Conservation (phyloP, 164 flowering plant species). For the Kalanchoe fedtschenkoi region DNA sequence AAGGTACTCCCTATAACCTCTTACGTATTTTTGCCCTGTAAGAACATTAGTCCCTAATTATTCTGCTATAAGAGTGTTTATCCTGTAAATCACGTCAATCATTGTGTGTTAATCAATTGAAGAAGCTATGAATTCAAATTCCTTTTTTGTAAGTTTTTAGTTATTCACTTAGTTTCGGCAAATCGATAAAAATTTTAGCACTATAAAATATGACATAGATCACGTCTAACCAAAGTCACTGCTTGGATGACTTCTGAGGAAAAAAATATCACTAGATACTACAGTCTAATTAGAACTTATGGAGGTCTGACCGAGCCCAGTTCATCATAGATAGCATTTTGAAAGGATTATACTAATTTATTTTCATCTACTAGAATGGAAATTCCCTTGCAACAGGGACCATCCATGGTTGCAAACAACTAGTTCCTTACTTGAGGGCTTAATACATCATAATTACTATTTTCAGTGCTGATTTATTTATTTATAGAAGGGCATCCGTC, state of each 20-base stretch:
- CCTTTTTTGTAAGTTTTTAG: too few species aligned
- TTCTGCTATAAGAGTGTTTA: background rate
- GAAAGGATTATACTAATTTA: background rate
- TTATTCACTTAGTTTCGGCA: too few species aligned
- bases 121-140: too few species aligned
- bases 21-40: too few species aligned
- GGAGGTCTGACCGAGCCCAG: background rate
- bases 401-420: background rate
- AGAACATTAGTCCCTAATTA: background rate
- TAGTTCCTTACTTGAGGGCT: background rate
- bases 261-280: background rate
- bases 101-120: too few species aligned
- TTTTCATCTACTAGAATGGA: background rate
- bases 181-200: too few species aligned
- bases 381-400: background rate
- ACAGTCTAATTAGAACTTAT: background rate
- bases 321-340: background rate
- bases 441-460: background rate
- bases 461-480: background rate
- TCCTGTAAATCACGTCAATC: background rate
- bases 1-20: slow-evolving; percentile 55
- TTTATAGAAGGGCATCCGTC: slow-evolving; percentile 42
- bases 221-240: too few species aligned
- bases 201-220: too few species aligned
- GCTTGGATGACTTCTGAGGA: too few species aligned